Evolutionary conservation across 177 flowering plant genomes (phyloP).

Genomic region (Vitis hybrid): DNA sequence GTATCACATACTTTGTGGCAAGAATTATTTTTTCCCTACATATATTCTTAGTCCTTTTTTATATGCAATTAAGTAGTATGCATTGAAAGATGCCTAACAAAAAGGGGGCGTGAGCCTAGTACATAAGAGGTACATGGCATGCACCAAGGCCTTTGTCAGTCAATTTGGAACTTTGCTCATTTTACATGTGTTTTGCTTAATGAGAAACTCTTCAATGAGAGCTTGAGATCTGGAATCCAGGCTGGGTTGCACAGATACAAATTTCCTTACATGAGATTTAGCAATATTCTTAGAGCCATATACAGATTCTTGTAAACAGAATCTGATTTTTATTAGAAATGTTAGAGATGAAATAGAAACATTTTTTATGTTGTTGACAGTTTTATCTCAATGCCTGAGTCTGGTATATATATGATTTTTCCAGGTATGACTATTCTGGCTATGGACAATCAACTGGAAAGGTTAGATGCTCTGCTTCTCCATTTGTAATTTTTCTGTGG

Average conservation of each 20-base stretch:
- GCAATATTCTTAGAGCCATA: neutral
- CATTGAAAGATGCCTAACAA: no score
- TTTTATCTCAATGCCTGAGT: slow-evolving; percentile 5
- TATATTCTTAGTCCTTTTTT: no score
- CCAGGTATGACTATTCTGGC: slow-evolving; percentile 91
- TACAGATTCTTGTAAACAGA: neutral
- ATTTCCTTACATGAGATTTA: neutral
- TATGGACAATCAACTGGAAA: slow-evolving; percentile 92
- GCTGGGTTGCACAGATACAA: neutral
- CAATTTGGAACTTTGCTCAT: neutral
- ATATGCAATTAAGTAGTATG: no score
- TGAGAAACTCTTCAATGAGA: neutral
- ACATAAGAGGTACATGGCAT: no score
- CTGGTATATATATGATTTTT: slow-evolving; percentile 8
- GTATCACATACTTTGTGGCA: no score
- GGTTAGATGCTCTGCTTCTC: slow-evolving; percentile 40
- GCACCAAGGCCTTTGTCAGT: no score
- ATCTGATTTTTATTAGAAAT: neutral
- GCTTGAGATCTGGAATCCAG: neutral
- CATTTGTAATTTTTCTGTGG: neutral
- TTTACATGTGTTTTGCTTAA: neutral
- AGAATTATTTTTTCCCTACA: no score
- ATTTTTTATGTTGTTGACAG: neutral
- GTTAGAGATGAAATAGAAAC: neutral
- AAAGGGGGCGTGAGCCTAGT: no score